Conservation (phyloP, 148 eudicot species). For the Chenopodium album region DNA sequence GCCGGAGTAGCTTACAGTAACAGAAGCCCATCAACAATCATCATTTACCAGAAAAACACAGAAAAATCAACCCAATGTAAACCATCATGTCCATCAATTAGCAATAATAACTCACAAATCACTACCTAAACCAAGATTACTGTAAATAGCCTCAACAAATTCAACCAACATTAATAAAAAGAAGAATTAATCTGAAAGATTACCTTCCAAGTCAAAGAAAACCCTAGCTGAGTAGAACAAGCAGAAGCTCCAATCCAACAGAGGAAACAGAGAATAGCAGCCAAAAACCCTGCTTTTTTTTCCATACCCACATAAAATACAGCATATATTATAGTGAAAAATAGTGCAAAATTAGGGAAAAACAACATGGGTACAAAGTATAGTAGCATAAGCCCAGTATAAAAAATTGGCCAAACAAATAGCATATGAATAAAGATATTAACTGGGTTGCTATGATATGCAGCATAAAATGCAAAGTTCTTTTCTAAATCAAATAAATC, state of each 20-base stretch:
- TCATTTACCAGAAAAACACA: background rate
- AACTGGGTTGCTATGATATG: conserved; percentile 74
- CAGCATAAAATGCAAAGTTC: conserved; percentile 78
- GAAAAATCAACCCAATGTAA: background rate
- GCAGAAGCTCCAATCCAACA: conserved; percentile 53
- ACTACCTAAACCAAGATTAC: background rate
- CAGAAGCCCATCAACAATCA: background rate
- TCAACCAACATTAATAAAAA: background rate
- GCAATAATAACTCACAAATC: background rate
- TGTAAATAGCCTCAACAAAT: background rate
- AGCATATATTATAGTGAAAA: conserved; percentile 37
- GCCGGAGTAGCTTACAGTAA: background rate
- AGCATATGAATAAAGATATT: conserved; percentile 72
- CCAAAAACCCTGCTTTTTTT: conserved; percentile 58
- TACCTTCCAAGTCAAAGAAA: conserved; percentile 72
- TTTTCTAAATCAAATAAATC: conserved; percentile 71
- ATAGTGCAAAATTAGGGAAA: conserved; percentile 37
- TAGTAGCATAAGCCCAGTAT: conserved; percentile 44
- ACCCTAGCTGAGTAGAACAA: conserved; percentile 40
- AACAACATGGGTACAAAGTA: conserved; percentile 46
- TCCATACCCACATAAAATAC: conserved; percentile 50
- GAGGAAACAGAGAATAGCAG: conserved; percentile 51
- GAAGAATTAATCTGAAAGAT: background rate
- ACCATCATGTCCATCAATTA: background rate
- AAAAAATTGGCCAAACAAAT: conserved; percentile 85